Evolutionary conservation across 805 yeast genomes (phyloP).

Genomic region (Ogataea sp.): DNA sequence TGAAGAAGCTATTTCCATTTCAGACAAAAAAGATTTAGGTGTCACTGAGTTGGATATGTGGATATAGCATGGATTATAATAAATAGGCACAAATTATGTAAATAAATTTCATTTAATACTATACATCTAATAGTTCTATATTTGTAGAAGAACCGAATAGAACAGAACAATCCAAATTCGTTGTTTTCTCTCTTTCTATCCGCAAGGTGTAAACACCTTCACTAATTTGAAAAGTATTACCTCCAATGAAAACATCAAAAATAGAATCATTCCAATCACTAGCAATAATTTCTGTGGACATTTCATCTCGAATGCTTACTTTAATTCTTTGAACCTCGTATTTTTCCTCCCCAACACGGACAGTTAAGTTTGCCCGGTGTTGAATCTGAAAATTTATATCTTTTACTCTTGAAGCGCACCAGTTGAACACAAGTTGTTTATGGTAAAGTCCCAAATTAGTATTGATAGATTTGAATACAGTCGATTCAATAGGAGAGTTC

Average conservation of each 20-base stretch:
- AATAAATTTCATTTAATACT: neutral
- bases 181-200: no score
- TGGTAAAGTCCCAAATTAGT: constrained; percentile 8
- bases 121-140: no score
- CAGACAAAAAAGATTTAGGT: constrained; percentile 16
- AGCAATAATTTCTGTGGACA: no score
- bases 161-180: no score
- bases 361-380: neutral
- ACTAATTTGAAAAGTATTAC: neutral
- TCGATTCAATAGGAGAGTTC: constrained; percentile 12
- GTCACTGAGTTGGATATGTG: constrained; percentile 23
- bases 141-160: no score
- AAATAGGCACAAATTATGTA: neutral
- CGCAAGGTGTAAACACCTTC: neutral
- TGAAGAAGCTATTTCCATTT: constrained; percentile 4
- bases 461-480: constrained; percentile 3
- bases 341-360: no score
- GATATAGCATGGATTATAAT: constrained; percentile 7
- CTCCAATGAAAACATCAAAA: neutral
- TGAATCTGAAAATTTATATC: neutral
- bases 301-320: neutral
- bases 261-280: neutral
- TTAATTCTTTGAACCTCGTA: neutral
- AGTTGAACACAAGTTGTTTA: neutral
- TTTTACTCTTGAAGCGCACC: neutral